Percentiles rank a stretch among this genome's conserved stretches.
Evolutionary conservation across 768 basidiomycete species (phyloP).

Genomic region (Tylopilus sp.): DNA sequence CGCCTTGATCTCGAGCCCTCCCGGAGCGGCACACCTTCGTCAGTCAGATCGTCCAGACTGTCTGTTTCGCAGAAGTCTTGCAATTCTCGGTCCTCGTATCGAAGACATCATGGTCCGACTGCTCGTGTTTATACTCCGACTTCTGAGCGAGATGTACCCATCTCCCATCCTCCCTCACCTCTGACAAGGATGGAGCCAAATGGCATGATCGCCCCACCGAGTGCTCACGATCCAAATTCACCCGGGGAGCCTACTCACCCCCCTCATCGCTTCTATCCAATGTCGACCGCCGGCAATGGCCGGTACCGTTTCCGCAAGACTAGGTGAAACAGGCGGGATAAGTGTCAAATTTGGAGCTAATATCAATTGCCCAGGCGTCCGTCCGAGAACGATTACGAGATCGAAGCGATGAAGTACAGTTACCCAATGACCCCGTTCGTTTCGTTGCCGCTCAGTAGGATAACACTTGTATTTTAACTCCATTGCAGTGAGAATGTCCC

Average conservation of each 20-base stretch:
- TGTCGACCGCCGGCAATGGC: slow-evolving; percentile 4
- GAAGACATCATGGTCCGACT: slow-evolving; percentile 15
- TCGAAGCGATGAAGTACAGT: slow-evolving; percentile 16
- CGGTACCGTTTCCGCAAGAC: background rate
- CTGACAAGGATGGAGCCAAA: background rate
- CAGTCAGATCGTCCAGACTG: slow-evolving; percentile 10
- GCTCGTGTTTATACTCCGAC: slow-evolving; percentile 10
- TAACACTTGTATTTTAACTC: too few species aligned
- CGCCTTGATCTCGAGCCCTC: background rate
- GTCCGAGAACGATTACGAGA: slow-evolving; percentile 1
- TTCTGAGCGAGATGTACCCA: background rate
- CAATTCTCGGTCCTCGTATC: slow-evolving; percentile 18
- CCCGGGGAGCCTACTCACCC: slow-evolving; percentile 3
- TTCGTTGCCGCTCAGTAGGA: too few species aligned
- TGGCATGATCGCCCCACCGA: slow-evolving; percentile 2
- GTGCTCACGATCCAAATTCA: background rate
- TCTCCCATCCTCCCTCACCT: background rate
- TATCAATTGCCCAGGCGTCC: background rate
- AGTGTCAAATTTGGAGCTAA: background rate
- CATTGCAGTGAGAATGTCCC: too few species aligned
- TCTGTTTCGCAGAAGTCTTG: slow-evolving; percentile 16
- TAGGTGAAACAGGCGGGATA: slow-evolving; percentile 5
- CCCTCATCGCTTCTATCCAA: slow-evolving; percentile 12
- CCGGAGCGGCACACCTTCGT: slow-evolving; percentile 10
- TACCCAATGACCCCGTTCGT: too few species aligned